Percentiles rank a stretch among this genome's conserved stretches.
These are phyloP conservation scores for Trypethelium eluteriae DNA, from an alignment of 495 filamentous ascomycete species.

Conservation along the genomic window DNA sequence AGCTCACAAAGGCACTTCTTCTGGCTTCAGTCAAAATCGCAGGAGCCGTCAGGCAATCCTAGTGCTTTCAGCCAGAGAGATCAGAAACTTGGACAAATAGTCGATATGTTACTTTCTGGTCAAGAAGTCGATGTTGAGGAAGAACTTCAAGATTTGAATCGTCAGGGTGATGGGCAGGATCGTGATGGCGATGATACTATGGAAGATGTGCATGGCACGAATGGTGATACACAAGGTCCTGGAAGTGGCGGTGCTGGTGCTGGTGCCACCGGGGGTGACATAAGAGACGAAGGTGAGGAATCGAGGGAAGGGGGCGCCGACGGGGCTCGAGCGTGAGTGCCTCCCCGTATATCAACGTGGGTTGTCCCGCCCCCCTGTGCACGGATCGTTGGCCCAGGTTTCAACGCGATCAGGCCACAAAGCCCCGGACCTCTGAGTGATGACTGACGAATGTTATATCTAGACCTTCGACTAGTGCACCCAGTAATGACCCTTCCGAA, in stretches of 20 bases:
- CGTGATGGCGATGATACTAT: constrained; percentile 69
- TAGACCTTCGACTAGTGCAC: background rate
- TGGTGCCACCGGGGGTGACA: constrained; percentile 79
- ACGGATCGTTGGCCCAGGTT: background rate
- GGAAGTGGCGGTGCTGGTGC: constrained; percentile 72
- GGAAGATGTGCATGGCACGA: constrained; percentile 70
- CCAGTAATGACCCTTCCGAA: constrained; percentile 47
- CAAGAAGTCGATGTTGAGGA: constrained; percentile 66
- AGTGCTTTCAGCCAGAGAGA: constrained; percentile 76
- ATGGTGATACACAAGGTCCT: constrained; percentile 53
- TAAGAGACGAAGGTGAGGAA: constrained; percentile 80
- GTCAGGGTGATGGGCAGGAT: constrained; percentile 39
- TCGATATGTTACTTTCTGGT: constrained; percentile 75
- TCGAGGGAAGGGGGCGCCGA: constrained; percentile 88
- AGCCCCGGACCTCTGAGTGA: background rate
- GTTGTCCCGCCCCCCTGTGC: background rate
- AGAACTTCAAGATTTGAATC: constrained; percentile 58
- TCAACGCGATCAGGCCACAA: background rate
- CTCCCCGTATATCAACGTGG: constrained; percentile 4
- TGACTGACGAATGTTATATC: background rate
- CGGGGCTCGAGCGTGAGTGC: constrained; percentile 97
- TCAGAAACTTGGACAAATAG: constrained; percentile 70
- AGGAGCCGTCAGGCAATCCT: constrained; percentile 63
- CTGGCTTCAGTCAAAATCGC: constrained; percentile 86
- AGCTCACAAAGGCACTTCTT: constrained; percentile 86